phyloP scores from a whole-genome alignment of 306 rosid species.

The cucumber (Cucumis sativus) region Cucumber_9930_V3 NC_026661.2:21543501-21544000 shows the following conservation, averaged over 20 bases:
- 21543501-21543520: slow-evolving; percentile 53
- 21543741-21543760: neutral
- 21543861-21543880: neutral
- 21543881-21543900: neutral
- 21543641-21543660: slow-evolving; percentile 85
- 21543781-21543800: neutral
- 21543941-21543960: neutral
- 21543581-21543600: slow-evolving; percentile 85
- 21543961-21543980: neutral
- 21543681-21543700: no score
- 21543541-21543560: slow-evolving; percentile 74
- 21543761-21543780: neutral
- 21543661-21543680: neutral
- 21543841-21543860: neutral
- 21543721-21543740: neutral
- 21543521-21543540: slow-evolving; percentile 78
- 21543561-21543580: slow-evolving; percentile 91
- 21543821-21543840: neutral
- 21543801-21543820: neutral
- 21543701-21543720: neutral
- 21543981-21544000: neutral
- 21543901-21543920: neutral
- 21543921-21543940: neutral
- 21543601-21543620: slow-evolving; percentile 80
- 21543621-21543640: slow-evolving; percentile 72